A percentile compares a stretch with the other conserved stretches of the same genome.
phyloP scores from a whole-genome alignment of 2,329 filamentous ascomycete species.

The Cryphonectria parasitica region DNA sequence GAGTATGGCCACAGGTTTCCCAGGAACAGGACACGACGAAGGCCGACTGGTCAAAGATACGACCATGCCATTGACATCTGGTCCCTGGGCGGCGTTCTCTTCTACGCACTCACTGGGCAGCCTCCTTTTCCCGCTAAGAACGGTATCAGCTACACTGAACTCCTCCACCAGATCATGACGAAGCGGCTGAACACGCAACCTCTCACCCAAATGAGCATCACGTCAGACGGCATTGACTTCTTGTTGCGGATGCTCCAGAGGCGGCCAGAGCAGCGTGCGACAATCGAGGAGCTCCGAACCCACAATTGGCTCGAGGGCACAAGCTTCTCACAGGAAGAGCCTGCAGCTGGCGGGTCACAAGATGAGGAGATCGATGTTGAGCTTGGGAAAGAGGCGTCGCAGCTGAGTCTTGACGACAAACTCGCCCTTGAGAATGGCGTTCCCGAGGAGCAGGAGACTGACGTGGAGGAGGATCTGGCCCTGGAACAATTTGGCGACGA shows the following conservation, averaged over 20 bases:
- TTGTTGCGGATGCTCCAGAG: slow-evolving; percentile 78
- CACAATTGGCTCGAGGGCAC: slow-evolving; percentile 71
- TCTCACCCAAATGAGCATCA: slow-evolving; percentile 62
- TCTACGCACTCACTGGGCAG: slow-evolving; percentile 76
- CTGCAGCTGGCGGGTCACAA: slow-evolving; percentile 42
- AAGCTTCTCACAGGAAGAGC: slow-evolving; percentile 39
- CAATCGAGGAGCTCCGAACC: slow-evolving; percentile 68
- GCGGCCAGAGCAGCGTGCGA: slow-evolving; percentile 78
- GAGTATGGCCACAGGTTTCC: slow-evolving; percentile 67
- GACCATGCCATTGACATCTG: slow-evolving; percentile 93
- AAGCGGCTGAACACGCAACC: slow-evolving; percentile 68
- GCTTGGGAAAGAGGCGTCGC: slow-evolving; percentile 62
- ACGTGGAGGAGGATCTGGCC: slow-evolving; percentile 34
- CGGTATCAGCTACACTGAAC: slow-evolving; percentile 75
- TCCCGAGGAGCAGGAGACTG: slow-evolving; percentile 20
- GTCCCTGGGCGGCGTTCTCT: slow-evolving; percentile 92
- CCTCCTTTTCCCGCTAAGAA: slow-evolving; percentile 82
- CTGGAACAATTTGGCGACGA: slow-evolving; percentile 34
- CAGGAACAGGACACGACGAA: slow-evolving; percentile 65
- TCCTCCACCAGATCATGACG: slow-evolving; percentile 87
- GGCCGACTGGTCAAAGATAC: slow-evolving; percentile 67
- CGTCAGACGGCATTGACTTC: slow-evolving; percentile 72
- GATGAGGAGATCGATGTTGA: slow-evolving; percentile 68
- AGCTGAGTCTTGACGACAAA: slow-evolving; percentile 63
- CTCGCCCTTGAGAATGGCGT: slow-evolving; percentile 37